Conservation (phyloP, 2,329 filamentous ascomycete species). For the Xylariaceae sp. region DNA sequence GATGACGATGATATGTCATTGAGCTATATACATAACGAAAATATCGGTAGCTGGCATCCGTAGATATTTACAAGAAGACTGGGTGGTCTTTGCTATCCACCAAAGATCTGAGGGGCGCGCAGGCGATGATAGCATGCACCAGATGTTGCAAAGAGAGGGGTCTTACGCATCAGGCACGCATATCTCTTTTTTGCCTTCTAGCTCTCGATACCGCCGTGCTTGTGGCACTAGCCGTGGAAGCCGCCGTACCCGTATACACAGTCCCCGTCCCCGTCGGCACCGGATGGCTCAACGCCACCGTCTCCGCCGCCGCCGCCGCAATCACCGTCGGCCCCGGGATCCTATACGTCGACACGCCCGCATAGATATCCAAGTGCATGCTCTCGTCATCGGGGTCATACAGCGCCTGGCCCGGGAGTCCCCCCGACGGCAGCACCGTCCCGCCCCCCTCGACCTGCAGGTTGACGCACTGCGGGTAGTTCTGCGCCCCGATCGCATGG, state of each 20-base stretch:
- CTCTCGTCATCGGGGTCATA: constrained; percentile 22
- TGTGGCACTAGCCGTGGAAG: constrained; percentile 1
- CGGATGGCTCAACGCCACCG: constrained; percentile 6
- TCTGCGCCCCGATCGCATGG: constrained; percentile 40
- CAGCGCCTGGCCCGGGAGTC: constrained; percentile 19
- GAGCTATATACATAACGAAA: no score
- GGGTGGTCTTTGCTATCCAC: no score
- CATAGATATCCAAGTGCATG: constrained; percentile 22
- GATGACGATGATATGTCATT: no score
- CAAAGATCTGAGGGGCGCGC: no score
- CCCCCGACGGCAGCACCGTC: constrained; percentile 6
- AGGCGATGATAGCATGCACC: no score
- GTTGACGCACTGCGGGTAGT: constrained; percentile 55
- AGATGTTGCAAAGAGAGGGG: not conserved
- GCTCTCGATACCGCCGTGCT: not conserved
- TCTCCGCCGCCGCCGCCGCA: constrained; percentile 5
- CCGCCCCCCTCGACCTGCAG: constrained; percentile 49
- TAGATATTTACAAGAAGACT: no score
- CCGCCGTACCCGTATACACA: constrained; percentile 12
- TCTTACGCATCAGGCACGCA: not conserved
- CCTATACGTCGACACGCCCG: constrained; percentile 16
- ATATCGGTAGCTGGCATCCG: no score
- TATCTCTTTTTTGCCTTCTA: not conserved
- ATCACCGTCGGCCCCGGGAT: constrained; percentile 24
- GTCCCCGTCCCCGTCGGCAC: constrained; percentile 17